These are phyloP conservation scores for Hordeum pubiflorum DNA, from an alignment of 202 grass and related monocot genomes.

Conservation along the genomic window DNA sequence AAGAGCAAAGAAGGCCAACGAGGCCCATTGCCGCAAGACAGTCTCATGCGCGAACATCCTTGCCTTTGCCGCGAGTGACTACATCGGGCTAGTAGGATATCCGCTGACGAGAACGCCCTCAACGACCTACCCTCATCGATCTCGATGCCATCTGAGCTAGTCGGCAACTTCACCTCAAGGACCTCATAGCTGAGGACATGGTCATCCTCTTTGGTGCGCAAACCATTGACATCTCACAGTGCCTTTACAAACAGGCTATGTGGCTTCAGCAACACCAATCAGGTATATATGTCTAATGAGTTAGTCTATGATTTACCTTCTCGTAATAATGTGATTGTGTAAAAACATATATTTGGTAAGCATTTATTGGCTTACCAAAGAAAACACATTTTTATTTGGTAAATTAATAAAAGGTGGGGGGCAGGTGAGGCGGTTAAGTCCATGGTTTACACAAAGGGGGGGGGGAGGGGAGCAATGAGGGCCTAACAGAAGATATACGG, in stretches of 20 bases:
- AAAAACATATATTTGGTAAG: too few species aligned
- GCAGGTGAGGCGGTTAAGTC: too few species aligned
- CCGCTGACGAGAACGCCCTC: not conserved
- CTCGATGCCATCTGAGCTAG: constrained; percentile 18
- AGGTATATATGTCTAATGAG: not conserved
- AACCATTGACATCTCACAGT: constrained; percentile 53
- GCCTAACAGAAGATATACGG: too few species aligned
- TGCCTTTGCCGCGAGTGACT: constrained; percentile 54
- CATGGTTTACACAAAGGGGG: too few species aligned
- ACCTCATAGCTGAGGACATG: constrained; percentile 44
- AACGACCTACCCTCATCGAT: constrained; percentile 28
- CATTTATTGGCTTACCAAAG: too few species aligned
- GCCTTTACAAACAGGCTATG: constrained; percentile 54
- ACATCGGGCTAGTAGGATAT: constrained; percentile 18
- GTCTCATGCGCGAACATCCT: constrained; percentile 81
- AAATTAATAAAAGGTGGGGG: too few species aligned
- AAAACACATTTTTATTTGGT: too few species aligned
- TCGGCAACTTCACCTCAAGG: constrained; percentile 37
- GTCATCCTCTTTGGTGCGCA: constrained; percentile 50
- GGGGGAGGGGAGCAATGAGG: too few species aligned
- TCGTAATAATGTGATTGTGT: too few species aligned
- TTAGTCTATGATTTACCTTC: too few species aligned
- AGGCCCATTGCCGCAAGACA: constrained; percentile 36
- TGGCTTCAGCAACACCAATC: constrained; percentile 31
- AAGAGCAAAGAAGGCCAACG: constrained; percentile 39